phyloP scores from a whole-genome alignment of 495 filamentous ascomycete genomes.

The Penicillium roqueforti region DNA sequence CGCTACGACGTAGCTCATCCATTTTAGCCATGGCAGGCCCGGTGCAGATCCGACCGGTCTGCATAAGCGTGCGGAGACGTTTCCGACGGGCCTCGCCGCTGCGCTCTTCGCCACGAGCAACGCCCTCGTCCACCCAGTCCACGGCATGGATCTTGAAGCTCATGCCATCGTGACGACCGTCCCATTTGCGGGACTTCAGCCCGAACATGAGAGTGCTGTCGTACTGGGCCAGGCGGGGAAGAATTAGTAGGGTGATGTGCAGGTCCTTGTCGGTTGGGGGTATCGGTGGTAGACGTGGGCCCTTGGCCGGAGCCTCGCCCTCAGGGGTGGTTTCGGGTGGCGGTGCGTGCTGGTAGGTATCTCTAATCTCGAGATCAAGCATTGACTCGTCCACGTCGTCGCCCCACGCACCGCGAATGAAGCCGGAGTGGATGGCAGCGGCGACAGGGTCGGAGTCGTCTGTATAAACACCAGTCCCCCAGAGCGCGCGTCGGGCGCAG shows the following conservation, averaged over 20 bases:
- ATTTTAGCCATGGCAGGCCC: constrained; percentile 40
- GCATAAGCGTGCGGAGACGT: constrained; percentile 49
- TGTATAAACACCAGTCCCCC: constrained; percentile 92
- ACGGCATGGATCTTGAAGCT: constrained; percentile 78
- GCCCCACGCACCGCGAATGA: constrained; percentile 83
- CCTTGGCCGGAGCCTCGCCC: constrained; percentile 22
- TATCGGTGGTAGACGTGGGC: constrained; percentile 35
- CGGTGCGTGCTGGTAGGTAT: constrained; percentile 39
- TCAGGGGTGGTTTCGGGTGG: constrained; percentile 21
- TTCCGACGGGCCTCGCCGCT: constrained; percentile 59
- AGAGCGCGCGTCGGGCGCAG: constrained; percentile 69
- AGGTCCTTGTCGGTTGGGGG: constrained; percentile 61
- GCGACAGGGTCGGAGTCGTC: constrained; percentile 94
- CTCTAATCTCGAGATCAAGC: constrained; percentile 58
- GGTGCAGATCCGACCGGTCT: constrained; percentile 46
- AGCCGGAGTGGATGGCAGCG: constrained; percentile 89
- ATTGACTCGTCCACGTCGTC: constrained; percentile 66
- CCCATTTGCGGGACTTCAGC: constrained; percentile 72
- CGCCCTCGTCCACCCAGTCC: constrained; percentile 73
- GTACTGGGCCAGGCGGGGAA: constrained; percentile 76
- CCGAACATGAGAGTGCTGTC: constrained; percentile 68
- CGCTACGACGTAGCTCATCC: constrained; percentile 38
- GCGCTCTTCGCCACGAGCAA: constrained; percentile 62
- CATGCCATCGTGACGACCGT: constrained; percentile 71
- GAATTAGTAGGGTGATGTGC: constrained; percentile 77